Evolutionary conservation across 352 stramenopile genomes (phyloP).

Genomic region (Globisporangium solare): DNA sequence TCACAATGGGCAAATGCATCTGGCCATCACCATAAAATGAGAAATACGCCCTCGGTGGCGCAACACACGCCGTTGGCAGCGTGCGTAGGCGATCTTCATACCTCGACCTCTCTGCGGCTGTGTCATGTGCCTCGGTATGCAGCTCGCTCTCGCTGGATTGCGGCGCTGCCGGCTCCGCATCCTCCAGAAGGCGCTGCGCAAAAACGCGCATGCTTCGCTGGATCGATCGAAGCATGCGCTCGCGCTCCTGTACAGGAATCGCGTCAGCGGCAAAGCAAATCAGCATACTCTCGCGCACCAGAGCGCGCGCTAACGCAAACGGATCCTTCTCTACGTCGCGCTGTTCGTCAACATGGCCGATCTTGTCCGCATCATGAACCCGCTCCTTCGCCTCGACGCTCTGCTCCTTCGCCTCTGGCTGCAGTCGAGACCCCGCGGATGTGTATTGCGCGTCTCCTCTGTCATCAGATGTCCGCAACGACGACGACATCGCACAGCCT

Average conservation of each 20-base stretch:
- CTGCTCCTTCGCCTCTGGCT: too few species aligned
- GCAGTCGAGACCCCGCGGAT: too few species aligned
- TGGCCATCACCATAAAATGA: conserved; percentile 47
- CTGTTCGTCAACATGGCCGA: too few species aligned
- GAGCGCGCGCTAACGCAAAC: conserved; percentile 17
- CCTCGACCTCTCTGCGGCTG: too few species aligned
- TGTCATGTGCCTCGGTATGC: not conserved
- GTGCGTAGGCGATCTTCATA: conserved; percentile 20
- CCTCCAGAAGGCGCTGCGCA: conserved; percentile 26
- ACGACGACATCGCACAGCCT: too few species aligned
- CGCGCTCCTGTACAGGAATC: conserved; percentile 17
- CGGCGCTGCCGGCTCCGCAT: conserved; percentile 11
- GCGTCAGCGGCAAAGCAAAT: conserved; percentile 28
- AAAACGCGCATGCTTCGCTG: conserved; percentile 29
- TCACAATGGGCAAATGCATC: conserved; percentile 70
- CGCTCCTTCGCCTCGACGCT: too few species aligned
- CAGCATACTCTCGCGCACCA: conserved; percentile 36
- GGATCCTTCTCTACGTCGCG: not conserved
- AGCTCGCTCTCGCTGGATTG: not conserved
- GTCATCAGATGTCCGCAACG: too few species aligned
- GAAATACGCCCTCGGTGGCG: conserved; percentile 63
- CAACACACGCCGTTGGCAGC: conserved; percentile 23
- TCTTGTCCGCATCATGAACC: too few species aligned
- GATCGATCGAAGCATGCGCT: conserved; percentile 26
- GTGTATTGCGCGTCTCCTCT: too few species aligned